Conservation (phyloP, 495 filamentous ascomycete species). For the Aspergillus asperescens region DNA sequence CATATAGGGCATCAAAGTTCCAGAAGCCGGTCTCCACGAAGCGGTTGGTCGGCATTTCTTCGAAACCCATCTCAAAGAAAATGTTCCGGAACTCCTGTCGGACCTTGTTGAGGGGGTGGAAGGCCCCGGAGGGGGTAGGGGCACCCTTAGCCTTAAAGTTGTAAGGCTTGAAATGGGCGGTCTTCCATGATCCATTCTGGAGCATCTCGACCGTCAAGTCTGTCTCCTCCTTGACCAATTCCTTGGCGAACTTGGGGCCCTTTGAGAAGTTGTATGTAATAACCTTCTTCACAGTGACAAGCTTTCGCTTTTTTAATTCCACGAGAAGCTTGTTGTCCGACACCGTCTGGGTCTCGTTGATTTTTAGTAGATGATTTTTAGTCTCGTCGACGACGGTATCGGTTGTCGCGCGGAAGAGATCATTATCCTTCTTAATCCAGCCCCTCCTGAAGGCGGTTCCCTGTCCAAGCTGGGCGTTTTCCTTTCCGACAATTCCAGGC, state of each 20-base stretch:
- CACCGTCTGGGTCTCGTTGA: constrained; percentile 62
- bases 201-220: constrained; percentile 95
- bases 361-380: constrained; percentile 61
- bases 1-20: constrained; percentile 97
- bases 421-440: constrained; percentile 89
- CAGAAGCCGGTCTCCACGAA: constrained; percentile 97
- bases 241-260: constrained; percentile 76
- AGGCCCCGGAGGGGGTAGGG: constrained; percentile 68
- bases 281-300: constrained; percentile 75
- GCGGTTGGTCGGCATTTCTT: constrained; percentile 49
- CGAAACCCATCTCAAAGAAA: constrained; percentile 77
- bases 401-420: constrained; percentile 51
- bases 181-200: constrained; percentile 60
- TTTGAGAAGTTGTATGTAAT: constrained; percentile 77
- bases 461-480: constrained; percentile 83
- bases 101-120: constrained; percentile 94
- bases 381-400: constrained; percentile 74
- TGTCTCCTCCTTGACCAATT: constrained; percentile 89
- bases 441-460: constrained; percentile 94
- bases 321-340: constrained; percentile 64
- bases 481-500: constrained; percentile 70
- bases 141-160: constrained; percentile 93
- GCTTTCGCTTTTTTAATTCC: constrained; percentile 85
- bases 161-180: constrained; percentile 87
- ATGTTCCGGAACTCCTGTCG: constrained; percentile 90